These are phyloP conservation scores for Leucogyrophana mollusca DNA, from an alignment of 768 basidiomycete genomes.

Conservation along the genomic window DNA sequence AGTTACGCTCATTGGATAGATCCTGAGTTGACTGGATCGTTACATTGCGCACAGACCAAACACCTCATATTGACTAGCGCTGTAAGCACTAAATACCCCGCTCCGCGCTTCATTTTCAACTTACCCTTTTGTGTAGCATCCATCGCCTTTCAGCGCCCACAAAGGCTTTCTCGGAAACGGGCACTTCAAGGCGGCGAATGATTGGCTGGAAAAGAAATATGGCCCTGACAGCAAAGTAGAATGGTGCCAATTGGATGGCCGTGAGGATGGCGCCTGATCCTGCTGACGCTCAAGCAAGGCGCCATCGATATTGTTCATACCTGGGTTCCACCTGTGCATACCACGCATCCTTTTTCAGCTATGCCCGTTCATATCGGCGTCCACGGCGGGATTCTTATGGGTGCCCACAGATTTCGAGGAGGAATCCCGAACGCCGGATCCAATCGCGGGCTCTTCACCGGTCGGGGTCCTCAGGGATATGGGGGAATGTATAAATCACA, in stretches of 20 bases:
- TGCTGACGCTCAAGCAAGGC: slow-evolving; percentile 11
- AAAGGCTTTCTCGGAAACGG: slow-evolving; percentile 86
- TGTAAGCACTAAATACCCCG: slow-evolving; percentile 41
- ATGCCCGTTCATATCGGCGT: not conserved
- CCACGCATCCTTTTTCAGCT: slow-evolving; percentile 3
- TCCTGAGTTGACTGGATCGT: not conserved
- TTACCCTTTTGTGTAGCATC: slow-evolving; percentile 58
- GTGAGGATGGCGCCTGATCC: slow-evolving; percentile 1
- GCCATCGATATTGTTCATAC: slow-evolving; percentile 26
- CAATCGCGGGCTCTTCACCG: too few relatives aligned
- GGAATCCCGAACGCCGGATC: not conserved
- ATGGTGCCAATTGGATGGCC: slow-evolving; percentile 55
- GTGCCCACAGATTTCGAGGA: not conserved
- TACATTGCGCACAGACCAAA: slow-evolving; percentile 49
- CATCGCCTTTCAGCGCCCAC: slow-evolving; percentile 76
- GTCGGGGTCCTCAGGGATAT: too few relatives aligned
- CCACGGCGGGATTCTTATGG: not conserved
- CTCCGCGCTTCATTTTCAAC: slow-evolving; percentile 17
- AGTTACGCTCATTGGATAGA: slow-evolving; percentile 14
- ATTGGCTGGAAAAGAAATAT: slow-evolving; percentile 81
- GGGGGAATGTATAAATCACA: too few relatives aligned
- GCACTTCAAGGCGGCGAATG: slow-evolving; percentile 85
- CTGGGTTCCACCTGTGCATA: slow-evolving; percentile 18
- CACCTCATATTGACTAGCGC: slow-evolving; percentile 78
- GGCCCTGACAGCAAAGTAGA: slow-evolving; percentile 70